Conservation (phyloP, 148 eudicot species). For the Spergularia bocconei region DNA sequence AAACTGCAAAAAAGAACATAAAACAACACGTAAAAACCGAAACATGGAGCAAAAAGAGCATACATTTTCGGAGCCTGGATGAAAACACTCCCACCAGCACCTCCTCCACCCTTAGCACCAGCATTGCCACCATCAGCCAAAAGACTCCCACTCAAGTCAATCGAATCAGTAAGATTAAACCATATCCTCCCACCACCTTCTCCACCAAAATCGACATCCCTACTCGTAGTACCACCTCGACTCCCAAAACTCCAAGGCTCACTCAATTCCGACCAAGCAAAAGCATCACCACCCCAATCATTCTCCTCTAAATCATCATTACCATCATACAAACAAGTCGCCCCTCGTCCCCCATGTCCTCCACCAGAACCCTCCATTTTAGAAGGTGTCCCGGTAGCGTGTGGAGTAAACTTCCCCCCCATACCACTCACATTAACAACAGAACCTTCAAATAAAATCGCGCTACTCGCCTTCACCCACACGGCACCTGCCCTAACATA, state of each 20-base stretch:
- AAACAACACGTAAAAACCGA: not conserved
- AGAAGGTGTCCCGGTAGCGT: conserved; percentile 61
- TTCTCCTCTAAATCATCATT: conserved; percentile 63
- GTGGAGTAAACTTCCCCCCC: conserved; percentile 56
- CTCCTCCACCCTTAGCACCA: conserved; percentile 86
- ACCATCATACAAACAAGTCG: conserved; percentile 74
- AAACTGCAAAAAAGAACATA: not conserved
- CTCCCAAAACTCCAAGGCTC: conserved; percentile 86
- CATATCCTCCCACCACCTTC: conserved; percentile 81
- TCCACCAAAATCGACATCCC: conserved; percentile 76
- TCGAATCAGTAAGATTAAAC: conserved; percentile 29
- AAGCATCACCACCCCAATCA: conserved; percentile 95
- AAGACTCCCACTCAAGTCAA: conserved; percentile 51
- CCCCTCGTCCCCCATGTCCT: conserved; percentile 95
- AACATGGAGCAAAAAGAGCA: conserved; percentile 19
- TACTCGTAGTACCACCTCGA: conserved; percentile 69
- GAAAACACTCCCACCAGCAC: conserved; percentile 84
- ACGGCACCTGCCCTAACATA: conserved; percentile 53
- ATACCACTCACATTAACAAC: conserved; percentile 59
- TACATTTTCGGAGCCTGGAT: conserved; percentile 68
- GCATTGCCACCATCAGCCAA: conserved; percentile 86
- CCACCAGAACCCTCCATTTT: conserved; percentile 72
- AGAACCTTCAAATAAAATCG: conserved; percentile 41
- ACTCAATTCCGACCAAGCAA: conserved; percentile 64
- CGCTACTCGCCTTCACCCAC: conserved; percentile 38